Evolutionary conservation across 1,284 basidiomycete genomes (phyloP), one percentile per base, ranked within the genome.

Genomic region (Irpex sp.): DNA sequence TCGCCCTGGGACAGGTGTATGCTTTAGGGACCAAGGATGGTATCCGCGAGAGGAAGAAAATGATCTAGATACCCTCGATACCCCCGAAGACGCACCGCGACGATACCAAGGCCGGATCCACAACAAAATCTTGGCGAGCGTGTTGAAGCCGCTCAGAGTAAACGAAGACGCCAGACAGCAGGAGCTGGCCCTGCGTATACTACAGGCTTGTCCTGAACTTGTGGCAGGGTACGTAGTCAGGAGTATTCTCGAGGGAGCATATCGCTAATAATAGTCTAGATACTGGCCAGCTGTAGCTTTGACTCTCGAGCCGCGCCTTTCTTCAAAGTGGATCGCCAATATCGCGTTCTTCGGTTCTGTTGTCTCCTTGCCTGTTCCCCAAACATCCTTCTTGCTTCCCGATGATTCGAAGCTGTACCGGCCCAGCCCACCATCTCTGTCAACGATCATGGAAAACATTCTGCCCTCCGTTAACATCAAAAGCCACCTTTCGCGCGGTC

Each of bases 1-100:
- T 0, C 86, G 86, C 31, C 92, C 93, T 0, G 94, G 94, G 0
- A 79, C 82, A 17, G 96, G 96, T 0, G 81, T 98, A 21, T 97
- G 95, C 73, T 98, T 97, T 76, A 84, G 81, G 57, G 94, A 97
- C 72, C 83, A 86, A 13, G 96, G 95, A 0, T 98, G 96, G 96
- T 98, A 97, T 71, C 88, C 88, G 1, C 85, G 92, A 2, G 85
- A 87, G 68, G 73, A 75, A 1, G 81, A 81, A 9, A 72, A 61
- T 4, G 78, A 81, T 6, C 71, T 72, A n/a, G 71, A 67, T 1
- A 72, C 73, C 0, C 73, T 75, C 44, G 80, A 80, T 1, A 72
- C 73, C 0, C 73, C 75, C 44, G 80, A 80, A 1, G 75, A 81
- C 21, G 70, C 77, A 56, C 68, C 72, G 59, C 54, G 70, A 69